Percentiles rank a stretch among this genome's conserved stretches.
phyloP scores from a whole-genome alignment of 345 rosid genomes.

The Gossypium ekmanianum region DNA sequence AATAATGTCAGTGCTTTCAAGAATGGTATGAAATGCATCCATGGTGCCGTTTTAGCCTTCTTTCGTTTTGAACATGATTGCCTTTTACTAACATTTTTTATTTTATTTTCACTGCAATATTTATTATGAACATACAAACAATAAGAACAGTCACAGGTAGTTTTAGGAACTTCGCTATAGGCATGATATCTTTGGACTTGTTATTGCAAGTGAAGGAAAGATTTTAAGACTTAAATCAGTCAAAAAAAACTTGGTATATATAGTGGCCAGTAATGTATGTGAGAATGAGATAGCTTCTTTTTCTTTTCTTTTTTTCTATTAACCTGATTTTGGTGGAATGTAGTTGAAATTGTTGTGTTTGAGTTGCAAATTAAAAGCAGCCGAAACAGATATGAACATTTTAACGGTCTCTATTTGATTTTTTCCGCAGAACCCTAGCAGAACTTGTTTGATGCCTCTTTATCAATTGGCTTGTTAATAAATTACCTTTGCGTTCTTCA shows the following conservation, averaged over 20 bases:
- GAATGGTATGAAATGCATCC: background rate
- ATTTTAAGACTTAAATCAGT: background rate
- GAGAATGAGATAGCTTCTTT: background rate
- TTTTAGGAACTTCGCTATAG: conserved; percentile 1
- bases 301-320: background rate
- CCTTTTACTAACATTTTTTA: background rate
- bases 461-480: background rate
- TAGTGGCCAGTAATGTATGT: background rate
- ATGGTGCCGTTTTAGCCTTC: background rate
- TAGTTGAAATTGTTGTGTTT: background rate
- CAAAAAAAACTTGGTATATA: background rate
- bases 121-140: background rate
- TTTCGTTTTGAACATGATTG: background rate
- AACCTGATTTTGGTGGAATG: background rate
- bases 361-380: background rate
- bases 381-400: background rate
- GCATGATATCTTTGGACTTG: background rate
- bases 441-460: background rate
- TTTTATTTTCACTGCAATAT: background rate
- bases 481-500: background rate
- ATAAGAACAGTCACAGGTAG: background rate
- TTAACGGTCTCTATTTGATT: background rate
- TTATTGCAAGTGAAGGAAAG: background rate
- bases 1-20: background rate
- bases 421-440: background rate